Evolutionary conservation across 2,329 filamentous ascomycete species (phyloP), one percentile per base, ranked within the genome.

Genomic region (Aspergillus floridensis): DNA sequence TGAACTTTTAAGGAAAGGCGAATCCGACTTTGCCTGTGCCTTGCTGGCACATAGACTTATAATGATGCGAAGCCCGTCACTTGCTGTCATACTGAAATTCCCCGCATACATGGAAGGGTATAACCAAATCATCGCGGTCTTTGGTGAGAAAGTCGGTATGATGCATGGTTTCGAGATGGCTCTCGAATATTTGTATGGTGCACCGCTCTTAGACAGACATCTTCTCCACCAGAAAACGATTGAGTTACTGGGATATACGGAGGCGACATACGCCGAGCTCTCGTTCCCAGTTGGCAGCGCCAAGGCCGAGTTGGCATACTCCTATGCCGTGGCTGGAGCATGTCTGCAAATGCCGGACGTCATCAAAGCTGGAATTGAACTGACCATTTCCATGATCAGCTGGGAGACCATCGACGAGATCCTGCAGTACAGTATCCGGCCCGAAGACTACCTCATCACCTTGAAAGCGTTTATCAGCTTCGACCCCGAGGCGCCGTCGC

Each of bases 331-430:
- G 2, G 66, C 66, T 0, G 73, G 73, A 0, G 68, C 69, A 0
- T 76, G 75, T 55, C 63, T 76, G 19, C 63, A 64, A 6, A 51
- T 68, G 6, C 53, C 48, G 4, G 59, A 59, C 1, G 62, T 75
- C 47, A 60, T 68, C n/a, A 57, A 68, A 10, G 59, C 63, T 0
- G 73, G 70, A 0, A 62, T 74, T 31, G 53, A 63, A 1, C 55
- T 76, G 31, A 68, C 65, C 6, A 41, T 67, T 3, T 58, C 59
- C 0, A 49, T 65, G 3, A 62, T 75, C 3, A 58, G 63, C 46
- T 74, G 71, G 72, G 61, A 66, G 8, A 74, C 64, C 12, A 55
- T 74, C 32, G 72, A 75, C 52, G 52, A 63, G 3, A 54, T 71
- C 6, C 56, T 75, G 3, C 63, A 63, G n/a, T 74, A 73, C 32